Base-by-base conservation (phyloP, 805 yeast genomes). In the Allodekkera sacchari region DNA sequence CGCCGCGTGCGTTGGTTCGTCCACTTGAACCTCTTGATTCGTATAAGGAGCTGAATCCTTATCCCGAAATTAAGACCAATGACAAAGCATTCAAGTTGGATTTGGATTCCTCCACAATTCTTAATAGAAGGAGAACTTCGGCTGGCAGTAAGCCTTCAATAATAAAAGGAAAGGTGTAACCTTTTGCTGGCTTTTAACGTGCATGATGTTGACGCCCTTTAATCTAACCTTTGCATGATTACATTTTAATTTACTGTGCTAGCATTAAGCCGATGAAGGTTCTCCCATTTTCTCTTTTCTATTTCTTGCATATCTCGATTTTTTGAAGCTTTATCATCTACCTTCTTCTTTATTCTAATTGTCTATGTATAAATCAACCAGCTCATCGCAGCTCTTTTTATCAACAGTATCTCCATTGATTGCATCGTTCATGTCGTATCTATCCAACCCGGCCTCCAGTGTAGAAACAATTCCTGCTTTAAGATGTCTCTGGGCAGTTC, bases 401-500 rank as follows among this genome's bases (percentile, higher is more conserved):
- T 47, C 38, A 3, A 55, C 46, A 7, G 50, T 15, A 10, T 36
- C 25, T 2, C 88, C 94, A 52, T 88, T 88, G 7, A 67, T 57
- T 20, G 70, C 47, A 51, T 87, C 96, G 45, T 73, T 77, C 3
- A 55, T 50, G 31, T 64, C 65, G 18, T 68, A 76, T 34, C 75
- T 59, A 8, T 52, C 56, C 4, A 54, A 48, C 0, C 87, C 88
- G 36, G 67, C 71, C 33, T 69, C 64, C 8, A 67, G 41, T 5
- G 57, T 50, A 3, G 42, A 28, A 1, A 66, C 74, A 8, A 78
- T 54, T 0, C 82, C 82, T n/a, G 78, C 63, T 4, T 55, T 46
- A 11, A 77, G 42, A 53, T 87, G 96, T 31, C 95, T 58, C 31
- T 61, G 56, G 0, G 83, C 77, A 1, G 84, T 74, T 39, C 95